Evolutionary conservation across 2,329 filamentous ascomycete genomes (phyloP), one percentile per base, ranked within the genome.

Genomic region (Trichoderma sp.): DNA sequence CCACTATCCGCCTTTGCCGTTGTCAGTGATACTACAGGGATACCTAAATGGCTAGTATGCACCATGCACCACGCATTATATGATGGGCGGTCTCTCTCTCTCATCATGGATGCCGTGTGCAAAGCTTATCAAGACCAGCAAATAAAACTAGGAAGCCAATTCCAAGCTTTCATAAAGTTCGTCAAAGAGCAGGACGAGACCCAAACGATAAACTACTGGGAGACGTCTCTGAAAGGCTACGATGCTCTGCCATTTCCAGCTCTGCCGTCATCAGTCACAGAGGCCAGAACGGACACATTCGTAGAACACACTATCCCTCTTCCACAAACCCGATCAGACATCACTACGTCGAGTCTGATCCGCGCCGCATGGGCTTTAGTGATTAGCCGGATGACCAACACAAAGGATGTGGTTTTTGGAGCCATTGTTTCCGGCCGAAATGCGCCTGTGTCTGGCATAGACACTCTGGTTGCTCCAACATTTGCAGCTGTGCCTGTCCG

Each of bases 41-140:
- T 11, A 80, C 85, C 74, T 85, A 88, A 75, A 83, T 88, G 29
- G 80, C 86, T 77, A 86, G 85, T 75, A 6, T 75, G 65, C 33
- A 71, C 65, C 0, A 85, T 87, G 79, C 88, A 89, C 75, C 88
- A 89, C 75, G 85, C 85, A 7, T 79, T 89, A 0, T 90, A 89
- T 73, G 88, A 90, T 66, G 88, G 73, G 9, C 71, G 73, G 73
- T 71, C 87, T 14, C 87, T 87, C 85, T 85, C 84, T 2, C 84
- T 87, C 82, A 83, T 84, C 6, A 77, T 86, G 3, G 78, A 85
- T 2, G 81, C 85, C 6, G 35, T 53, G 35, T 14, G 4, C 45
- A 7, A 60, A 29, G 24, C 6, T 12, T 53, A 53, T 4, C 45
- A 4, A 53, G 45, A 53, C n/a, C 9, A 53, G n/a, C n/a, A 21